Evolutionary conservation across 2,329 filamentous ascomycete species (phyloP), one percentile per base, ranked within the genome.

Genomic region (Penicillium italicum): DNA sequence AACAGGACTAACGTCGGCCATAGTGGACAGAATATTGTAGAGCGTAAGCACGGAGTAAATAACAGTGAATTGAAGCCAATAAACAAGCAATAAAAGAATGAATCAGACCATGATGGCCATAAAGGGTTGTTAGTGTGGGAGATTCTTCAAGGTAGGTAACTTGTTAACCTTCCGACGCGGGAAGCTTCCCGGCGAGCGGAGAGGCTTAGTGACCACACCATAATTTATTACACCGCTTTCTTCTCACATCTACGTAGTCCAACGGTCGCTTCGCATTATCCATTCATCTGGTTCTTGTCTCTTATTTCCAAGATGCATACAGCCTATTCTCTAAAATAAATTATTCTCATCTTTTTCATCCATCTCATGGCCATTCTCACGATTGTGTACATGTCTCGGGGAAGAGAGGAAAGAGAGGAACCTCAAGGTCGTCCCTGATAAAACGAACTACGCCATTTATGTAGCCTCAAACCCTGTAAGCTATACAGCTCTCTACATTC

Each of bases 1-100:
- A 38, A 74, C 58, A 51, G 71, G 69, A 63, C 66, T 73, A 46
- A 73, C 61, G 49, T 72, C 62, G 43, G 66, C 61, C 72, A 74
- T 74, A 14, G 48, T 61, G 57, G 18, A 57, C 30, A 47, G 43
- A 38, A 50, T 22, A 7, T 31, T 5, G n/a, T 26, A 37, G 26
- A 43, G 34, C 14, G 43, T 50, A 24, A 43, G n/a, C 34, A 51
- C 42, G 24, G 31, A 24, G 38, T 42, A 36, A 43, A 49, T 37
- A 24, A 33, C 12, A 30, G 33, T n/a, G 0, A 12, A 24, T 24
- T 37, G 8, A 37, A 16, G 12, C 7, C 22, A 20, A 33, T 7
- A 34, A 18, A 44, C 22, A 34, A 4, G n/a, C n/a, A n/a, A n/a
- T n/a, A 28, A 50, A 47, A 22, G 47, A 54, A 33, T 31, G 40